Base-by-base conservation (phyloP, 305 asterid species). In the Ajuga reptans region DNA sequence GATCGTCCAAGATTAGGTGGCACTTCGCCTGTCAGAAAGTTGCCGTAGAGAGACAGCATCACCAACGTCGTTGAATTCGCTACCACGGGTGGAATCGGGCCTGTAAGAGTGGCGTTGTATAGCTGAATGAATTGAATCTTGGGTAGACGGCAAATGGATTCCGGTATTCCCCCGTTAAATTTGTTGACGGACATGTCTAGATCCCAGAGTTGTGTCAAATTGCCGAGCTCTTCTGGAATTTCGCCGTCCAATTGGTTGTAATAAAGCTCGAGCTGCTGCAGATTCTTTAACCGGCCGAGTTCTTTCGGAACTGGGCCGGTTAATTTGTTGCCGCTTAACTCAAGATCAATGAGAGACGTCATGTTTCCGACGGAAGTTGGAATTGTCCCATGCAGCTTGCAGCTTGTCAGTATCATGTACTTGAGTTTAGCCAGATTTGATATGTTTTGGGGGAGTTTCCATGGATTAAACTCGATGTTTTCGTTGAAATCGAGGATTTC, bases 181-280 rank as follows among this genome's bases (percentile, higher is more conserved):
- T 68, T 81, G 82, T 93, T 93, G 9, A 89, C 96, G 4, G 98
- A 93, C 86, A 90, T 79, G 79, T 93, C 98, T 6, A 90, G 16
- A 66, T 93, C 96, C 1, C 11, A 17, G 34, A 93, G 85, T 54
- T 64, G 63, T 1, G 95, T 89, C 53, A 93, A 27, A 61, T 93
- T 93, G 4, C 98, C 97, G 7, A 90, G 75, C 84, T 84, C 98
- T 29, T 64, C 71, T 0, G 97, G 98, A 1, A 93, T 84, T 65
- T 86, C 89, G 1, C 98, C 98, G 1, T 80, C 85, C 3, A 93
- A 82, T 12, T 41, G 62, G 72, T 93, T 93, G 78, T 93, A 93
- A 41, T 89, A 93, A 21, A 93, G 96, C 84, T 93, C 97, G 43
- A 93, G 90, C 81, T 69, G 83, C 68, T 52, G 74, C 81, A 93